Conservation (phyloP, 345 rosid species). For the Eucalyptus marginata region DNA sequence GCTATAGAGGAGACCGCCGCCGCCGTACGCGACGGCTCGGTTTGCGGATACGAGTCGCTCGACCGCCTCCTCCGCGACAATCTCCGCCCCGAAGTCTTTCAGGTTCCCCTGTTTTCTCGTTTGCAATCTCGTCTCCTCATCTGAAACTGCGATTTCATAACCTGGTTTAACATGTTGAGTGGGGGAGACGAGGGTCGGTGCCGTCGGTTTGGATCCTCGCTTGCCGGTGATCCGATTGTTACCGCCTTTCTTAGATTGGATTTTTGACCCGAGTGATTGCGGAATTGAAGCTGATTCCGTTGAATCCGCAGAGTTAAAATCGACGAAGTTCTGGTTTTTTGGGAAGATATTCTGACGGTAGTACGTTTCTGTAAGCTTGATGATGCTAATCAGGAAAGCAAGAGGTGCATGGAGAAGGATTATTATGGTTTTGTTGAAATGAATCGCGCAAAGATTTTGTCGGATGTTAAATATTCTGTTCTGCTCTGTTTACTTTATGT, state of each 20-base stretch:
- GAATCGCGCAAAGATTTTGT: neutral
- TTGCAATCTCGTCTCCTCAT: neutral
- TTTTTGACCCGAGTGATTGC: neutral
- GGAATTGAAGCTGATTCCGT: neutral
- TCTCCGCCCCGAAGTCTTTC: conserved; percentile 70
- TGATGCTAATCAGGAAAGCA: neutral
- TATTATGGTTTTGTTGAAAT: neutral
- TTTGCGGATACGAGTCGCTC: conserved; percentile 76
- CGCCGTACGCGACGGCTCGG: conserved; percentile 31
- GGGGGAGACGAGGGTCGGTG: neutral
- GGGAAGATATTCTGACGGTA: neutral
- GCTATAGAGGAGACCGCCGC: neutral
- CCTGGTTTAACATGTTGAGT: neutral
- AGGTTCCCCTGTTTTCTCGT: conserved; percentile 21
- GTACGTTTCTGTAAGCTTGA: neutral
- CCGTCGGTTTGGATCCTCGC: neutral
- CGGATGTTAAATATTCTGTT: neutral
- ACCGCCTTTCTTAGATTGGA: neutral
- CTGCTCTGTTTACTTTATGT: neutral
- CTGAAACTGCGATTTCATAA: neutral
- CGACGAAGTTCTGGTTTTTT: rapidly evolving
- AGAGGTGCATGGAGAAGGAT: neutral
- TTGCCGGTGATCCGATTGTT: neutral
- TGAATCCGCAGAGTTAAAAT: rapidly evolving
- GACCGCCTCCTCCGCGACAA: conserved; percentile 54